Conservation (phyloP, 2,329 filamentous ascomycete species). For the Dichotomopilus funicola region DNA sequence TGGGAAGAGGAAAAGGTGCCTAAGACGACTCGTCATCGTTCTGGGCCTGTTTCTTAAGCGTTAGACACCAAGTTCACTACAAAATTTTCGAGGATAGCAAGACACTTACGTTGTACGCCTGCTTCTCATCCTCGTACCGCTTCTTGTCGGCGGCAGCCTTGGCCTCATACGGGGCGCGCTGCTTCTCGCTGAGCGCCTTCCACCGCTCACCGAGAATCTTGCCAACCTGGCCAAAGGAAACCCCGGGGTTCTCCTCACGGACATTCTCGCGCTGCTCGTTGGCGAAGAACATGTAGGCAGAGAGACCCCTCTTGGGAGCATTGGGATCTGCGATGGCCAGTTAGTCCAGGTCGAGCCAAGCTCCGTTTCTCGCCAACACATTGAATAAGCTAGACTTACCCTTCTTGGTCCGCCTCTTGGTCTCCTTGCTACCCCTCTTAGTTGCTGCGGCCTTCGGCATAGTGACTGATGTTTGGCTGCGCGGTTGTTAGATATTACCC, state of each 20-base stretch:
- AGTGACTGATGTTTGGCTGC: constrained; percentile 32
- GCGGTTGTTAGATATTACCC: constrained; percentile 21
- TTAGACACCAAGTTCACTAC: constrained; percentile 2
- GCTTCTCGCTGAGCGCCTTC: constrained; percentile 93
- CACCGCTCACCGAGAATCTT: constrained; percentile 97
- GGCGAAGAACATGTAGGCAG: constrained; percentile 99
- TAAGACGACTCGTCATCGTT: constrained; percentile 48
- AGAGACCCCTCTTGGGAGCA: constrained; percentile 97
- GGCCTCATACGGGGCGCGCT: constrained; percentile 88
- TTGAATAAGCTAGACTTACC: constrained; percentile 32
- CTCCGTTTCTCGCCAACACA: neutral
- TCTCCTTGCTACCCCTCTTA: constrained; percentile 46
- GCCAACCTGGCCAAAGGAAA: constrained; percentile 95
- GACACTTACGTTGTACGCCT: constrained; percentile 73
- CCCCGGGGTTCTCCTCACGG: constrained; percentile 95
- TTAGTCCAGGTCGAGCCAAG: constrained; percentile 1
- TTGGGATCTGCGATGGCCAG: constrained; percentile 65
- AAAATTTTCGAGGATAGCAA: constrained; percentile 2
- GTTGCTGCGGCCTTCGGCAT: constrained; percentile 54
- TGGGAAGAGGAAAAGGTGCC: constrained; percentile 23
- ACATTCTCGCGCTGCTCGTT: constrained; percentile 99
- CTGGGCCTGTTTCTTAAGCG: constrained; percentile 32
- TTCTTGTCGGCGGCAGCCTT: constrained; percentile 98
- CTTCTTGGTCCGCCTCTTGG: constrained; percentile 56
- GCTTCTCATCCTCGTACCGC: constrained; percentile 98